Percentiles rank a stretch among this genome's conserved stretches.
These are phyloP conservation scores for Didymella pomorum DNA, from an alignment of 2,329 filamentous ascomycete species.

Conservation along the genomic window DNA sequence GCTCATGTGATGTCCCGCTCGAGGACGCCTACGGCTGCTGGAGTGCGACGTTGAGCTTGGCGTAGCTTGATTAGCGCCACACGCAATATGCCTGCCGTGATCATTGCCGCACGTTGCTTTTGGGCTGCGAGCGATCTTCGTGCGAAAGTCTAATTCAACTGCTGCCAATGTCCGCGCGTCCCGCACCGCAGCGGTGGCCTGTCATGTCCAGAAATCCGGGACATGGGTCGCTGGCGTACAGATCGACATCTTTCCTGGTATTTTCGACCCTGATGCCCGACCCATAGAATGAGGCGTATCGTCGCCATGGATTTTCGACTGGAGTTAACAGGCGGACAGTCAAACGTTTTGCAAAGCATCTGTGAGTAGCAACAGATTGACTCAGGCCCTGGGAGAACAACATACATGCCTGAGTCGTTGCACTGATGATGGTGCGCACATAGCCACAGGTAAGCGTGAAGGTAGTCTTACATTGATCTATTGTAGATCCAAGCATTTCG, in stretches of 20 bases:
- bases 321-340: background rate
- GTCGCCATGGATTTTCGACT: constrained; percentile 1
- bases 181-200: constrained; percentile 26
- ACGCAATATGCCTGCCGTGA: constrained; percentile 21
- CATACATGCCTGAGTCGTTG: background rate
- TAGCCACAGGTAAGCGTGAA: background rate
- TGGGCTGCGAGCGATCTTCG: background rate
- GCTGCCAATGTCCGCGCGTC: constrained; percentile 20
- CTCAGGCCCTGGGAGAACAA: background rate
- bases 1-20: constrained; percentile 2
- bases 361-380: background rate
- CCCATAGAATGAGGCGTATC: constrained; percentile 11
- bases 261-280: background rate
- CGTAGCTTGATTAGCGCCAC: constrained; percentile 6
- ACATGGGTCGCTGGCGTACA: constrained; percentile 22
- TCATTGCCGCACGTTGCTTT: constrained; percentile 19
- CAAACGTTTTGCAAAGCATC: background rate
- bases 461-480: background rate
- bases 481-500: too few relatives aligned
- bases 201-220: constrained; percentile 22
- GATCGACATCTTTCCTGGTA: constrained; percentile 3
- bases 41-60: constrained; percentile 8
- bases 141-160: constrained; percentile 3
- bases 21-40: background rate
- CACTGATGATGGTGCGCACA: too few relatives aligned